phyloP scores from a whole-genome alignment of 495 filamentous ascomycete species.

The Penicillium dipodomyicola region DNA sequence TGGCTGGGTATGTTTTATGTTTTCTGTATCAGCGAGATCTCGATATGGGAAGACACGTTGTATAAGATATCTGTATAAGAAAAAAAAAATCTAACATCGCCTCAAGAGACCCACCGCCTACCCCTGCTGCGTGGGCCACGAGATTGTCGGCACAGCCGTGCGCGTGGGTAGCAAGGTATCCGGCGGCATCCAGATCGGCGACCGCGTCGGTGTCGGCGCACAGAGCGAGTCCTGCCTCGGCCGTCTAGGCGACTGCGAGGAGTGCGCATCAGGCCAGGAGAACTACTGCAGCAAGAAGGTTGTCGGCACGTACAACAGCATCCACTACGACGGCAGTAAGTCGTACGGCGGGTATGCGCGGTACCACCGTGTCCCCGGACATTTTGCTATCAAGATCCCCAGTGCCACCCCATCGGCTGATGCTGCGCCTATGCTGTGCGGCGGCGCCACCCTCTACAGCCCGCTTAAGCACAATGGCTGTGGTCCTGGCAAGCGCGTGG shows the following conservation, averaged over 20 bases:
- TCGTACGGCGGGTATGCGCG: constrained; percentile 67
- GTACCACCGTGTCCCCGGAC: constrained; percentile 67
- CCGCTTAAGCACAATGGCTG: constrained; percentile 71
- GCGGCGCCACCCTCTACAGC: constrained; percentile 73
- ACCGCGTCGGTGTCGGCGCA: constrained; percentile 85
- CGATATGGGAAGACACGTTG: not conserved
- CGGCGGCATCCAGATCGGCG: constrained; percentile 69
- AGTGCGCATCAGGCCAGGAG: constrained; percentile 62
- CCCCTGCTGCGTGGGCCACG: constrained; percentile 77
- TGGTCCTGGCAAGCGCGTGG: constrained; percentile 80
- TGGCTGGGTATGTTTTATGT: constrained; percentile 57
- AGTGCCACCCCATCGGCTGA: constrained; percentile 53
- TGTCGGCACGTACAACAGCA: constrained; percentile 42
- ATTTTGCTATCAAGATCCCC: constrained; percentile 81
- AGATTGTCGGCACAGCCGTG: constrained; percentile 77
- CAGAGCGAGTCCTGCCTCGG: constrained; percentile 69
- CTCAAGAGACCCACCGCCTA: constrained; percentile 53
- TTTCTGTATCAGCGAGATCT: not conserved
- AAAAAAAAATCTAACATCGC: constrained; percentile 7
- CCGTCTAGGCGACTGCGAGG: constrained; percentile 60
- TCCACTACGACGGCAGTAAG: constrained; percentile 53
- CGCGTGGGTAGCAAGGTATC: constrained; percentile 67
- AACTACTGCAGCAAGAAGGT: constrained; percentile 66
- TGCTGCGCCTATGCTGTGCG: constrained; percentile 85
- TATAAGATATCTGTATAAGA: not conserved